Conservation (phyloP, 306 rosid species). For the Dalbergia cultrata region DNA sequence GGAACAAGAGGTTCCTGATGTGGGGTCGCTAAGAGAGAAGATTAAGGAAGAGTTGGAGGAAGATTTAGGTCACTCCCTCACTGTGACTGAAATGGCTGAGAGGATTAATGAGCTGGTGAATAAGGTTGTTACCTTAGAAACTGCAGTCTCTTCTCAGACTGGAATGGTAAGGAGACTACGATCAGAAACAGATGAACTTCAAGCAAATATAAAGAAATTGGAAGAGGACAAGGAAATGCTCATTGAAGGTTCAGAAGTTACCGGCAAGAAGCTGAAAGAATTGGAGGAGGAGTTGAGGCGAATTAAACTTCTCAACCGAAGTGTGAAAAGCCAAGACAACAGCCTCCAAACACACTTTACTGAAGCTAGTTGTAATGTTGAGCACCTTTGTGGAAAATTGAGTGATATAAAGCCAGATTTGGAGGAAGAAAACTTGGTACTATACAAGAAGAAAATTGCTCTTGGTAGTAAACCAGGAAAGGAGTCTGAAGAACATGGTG, state of each 20-base stretch:
- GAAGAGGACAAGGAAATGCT: constrained; percentile 78
- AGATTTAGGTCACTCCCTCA: constrained; percentile 52
- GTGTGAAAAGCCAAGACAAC: constrained; percentile 54
- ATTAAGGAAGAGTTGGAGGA: constrained; percentile 55
- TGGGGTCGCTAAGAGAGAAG: constrained; percentile 43
- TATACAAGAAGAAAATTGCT: constrained; percentile 48
- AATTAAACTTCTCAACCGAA: constrained; percentile 62
- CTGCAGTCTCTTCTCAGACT: constrained; percentile 68
- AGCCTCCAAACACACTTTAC: constrained; percentile 66
- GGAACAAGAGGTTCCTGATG: constrained; percentile 48
- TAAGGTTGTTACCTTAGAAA: constrained; percentile 74
- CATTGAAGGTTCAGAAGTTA: constrained; percentile 59
- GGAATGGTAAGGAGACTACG: constrained; percentile 62
- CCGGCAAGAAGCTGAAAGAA: constrained; percentile 65
- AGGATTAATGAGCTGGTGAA: constrained; percentile 85
- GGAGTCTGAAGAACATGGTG: constrained; percentile 28
- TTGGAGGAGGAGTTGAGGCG: constrained; percentile 72
- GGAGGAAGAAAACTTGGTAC: constrained; percentile 48
- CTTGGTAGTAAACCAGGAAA: constrained; percentile 43
- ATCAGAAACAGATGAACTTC: constrained; percentile 75
- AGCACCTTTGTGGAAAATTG: constrained; percentile 71
- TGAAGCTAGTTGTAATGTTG: constrained; percentile 73
- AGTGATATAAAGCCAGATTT: constrained; percentile 62
- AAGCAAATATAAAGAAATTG: constrained; percentile 57
- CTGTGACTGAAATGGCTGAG: constrained; percentile 83